phyloP scores from a whole-genome alignment of 805 yeast species.

The Candida lessepsii region DNA sequence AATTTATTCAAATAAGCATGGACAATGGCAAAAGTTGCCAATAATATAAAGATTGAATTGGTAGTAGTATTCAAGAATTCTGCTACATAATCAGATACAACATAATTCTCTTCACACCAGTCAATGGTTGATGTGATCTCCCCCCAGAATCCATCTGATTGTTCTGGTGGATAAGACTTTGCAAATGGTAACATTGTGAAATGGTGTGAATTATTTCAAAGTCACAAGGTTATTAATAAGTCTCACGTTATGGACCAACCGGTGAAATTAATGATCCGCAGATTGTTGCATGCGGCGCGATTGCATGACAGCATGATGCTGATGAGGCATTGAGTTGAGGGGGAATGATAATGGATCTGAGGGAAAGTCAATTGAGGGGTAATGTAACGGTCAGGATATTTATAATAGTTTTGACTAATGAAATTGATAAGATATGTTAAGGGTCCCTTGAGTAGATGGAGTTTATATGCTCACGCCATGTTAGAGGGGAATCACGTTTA shows the following conservation, averaged over 20 bases:
- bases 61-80: conserved; percentile 88
- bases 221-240: no score
- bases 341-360: no score
- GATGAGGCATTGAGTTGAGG: no score
- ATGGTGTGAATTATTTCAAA: background rate
- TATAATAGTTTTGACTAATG: no score
- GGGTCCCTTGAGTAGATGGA: no score
- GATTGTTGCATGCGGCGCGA: conserved; percentile 10
- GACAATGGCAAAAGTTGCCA: conserved; percentile 63
- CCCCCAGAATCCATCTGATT: conserved; percentile 73
- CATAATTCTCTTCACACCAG: conserved; percentile 98
- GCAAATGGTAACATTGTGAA: conserved; percentile 48
- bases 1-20: conserved; percentile 59
- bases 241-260: background rate
- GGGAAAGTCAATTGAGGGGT: no score
- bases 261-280: conserved; percentile 7
- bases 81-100: conserved; percentile 80
- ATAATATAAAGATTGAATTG: conserved; percentile 52
- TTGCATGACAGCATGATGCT: no score
- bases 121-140: conserved; percentile 90
- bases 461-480: no score
- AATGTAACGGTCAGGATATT: no score
- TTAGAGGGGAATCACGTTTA: no score
- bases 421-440: no score
- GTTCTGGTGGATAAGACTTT: conserved; percentile 54